These are phyloP conservation scores for Malus asiatica DNA, from an alignment of 306 rosid species.

Conservation along the genomic window DNA sequence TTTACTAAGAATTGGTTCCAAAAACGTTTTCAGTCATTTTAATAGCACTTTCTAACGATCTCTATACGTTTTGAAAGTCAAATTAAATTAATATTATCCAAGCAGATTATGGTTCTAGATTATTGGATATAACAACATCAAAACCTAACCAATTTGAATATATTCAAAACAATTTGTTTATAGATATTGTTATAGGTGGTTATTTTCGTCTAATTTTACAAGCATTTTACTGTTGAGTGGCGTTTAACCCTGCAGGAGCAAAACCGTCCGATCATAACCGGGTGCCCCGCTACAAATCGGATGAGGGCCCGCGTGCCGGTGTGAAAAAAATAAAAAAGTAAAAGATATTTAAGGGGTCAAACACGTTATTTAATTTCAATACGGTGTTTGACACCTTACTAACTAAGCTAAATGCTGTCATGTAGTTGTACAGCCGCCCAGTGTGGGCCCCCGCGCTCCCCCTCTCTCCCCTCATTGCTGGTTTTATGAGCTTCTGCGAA, in stretches of 20 bases:
- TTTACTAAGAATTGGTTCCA: too few species aligned
- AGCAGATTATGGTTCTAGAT: background rate
- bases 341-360: background rate
- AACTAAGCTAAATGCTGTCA: background rate
- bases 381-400: constrained; percentile 1
- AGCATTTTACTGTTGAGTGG: background rate
- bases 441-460: background rate
- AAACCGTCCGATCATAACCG: background rate
- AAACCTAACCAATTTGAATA: background rate
- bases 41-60: too few species aligned
- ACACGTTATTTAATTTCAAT: constrained; percentile 13
- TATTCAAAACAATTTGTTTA: background rate
- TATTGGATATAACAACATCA: background rate
- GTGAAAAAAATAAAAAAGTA: too few species aligned
- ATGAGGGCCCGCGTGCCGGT: background rate
- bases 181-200: background rate
- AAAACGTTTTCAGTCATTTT: too few species aligned
- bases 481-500: constrained; percentile 18
- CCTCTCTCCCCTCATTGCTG: background rate
- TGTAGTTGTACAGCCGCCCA: background rate
- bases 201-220: background rate
- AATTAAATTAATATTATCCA: too few species aligned
- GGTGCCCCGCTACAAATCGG: background rate
- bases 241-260: background rate
- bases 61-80: background rate